Base-by-base conservation (phyloP, 2,329 filamentous ascomycete genomes). In the Rhinocladiella mackenziei region DNA sequence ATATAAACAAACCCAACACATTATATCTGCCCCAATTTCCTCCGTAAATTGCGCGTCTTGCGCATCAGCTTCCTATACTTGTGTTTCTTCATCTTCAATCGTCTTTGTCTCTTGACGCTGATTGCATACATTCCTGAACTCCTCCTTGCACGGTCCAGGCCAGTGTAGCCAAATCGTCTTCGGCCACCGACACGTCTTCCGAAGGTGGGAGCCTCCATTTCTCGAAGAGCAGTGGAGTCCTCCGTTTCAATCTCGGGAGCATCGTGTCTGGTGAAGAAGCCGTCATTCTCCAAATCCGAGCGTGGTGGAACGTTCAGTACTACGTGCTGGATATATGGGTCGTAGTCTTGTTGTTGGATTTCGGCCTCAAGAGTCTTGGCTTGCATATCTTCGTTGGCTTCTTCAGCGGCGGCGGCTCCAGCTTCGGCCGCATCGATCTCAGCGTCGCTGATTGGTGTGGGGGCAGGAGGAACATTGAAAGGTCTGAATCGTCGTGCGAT, bases 51-150 rank as follows among this genome's bases (percentile, higher is more conserved):
- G 65, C 91, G 81, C 62, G 91, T 96, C 68, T 81, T 79, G 76
- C 84, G 86, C 86, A 95, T 89, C 57, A 97, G 75, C 80, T 98
- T 98, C 89, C 96, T 97, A 71, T 95, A 95, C 82, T 98, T 98
- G 79, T 97, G 91, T 80, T 97, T 98, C 86, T 98, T 98, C 89
- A 98, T 98, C 80, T 89, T 95, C 62, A 96, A 72, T 73, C 92
- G 94, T 63, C 89, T 77, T 69, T 94, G 88, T 66, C 92, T 78
- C 75, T 84, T 89, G 58, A 96, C 91, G 62, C 87, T 94, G 63
- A 98, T 88, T 53, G 88, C 79, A 50, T 83, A 71, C 83, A 95
- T 89, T 48, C 65, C 61, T 41, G 64, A 65, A 59, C 56, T 59
- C 57, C 54, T 71, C 67, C 45, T 64, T 56, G n/a, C 18, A 18